Evolutionary conservation across 2,329 filamentous ascomycete species (phyloP).

Genomic region (Septoria linicola): DNA sequence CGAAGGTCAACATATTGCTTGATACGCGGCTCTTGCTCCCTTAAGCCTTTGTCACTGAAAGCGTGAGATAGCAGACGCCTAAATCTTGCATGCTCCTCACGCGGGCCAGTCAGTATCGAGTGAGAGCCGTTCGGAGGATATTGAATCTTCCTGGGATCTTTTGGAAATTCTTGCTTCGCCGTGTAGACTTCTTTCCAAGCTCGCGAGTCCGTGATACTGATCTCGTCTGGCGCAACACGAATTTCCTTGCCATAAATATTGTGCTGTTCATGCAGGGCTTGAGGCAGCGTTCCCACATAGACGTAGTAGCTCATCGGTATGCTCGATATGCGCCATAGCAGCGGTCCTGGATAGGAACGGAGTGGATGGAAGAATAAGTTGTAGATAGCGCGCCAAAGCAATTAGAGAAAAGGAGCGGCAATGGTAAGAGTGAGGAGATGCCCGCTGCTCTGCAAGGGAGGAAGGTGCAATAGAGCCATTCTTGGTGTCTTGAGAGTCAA

Average conservation of each 20-base stretch:
- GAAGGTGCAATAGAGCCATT: background rate
- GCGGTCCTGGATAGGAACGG: slow-evolving; percentile 41
- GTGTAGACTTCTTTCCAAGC: slow-evolving; percentile 48
- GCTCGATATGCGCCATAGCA: slow-evolving; percentile 19
- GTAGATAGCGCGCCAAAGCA: slow-evolving; percentile 34
- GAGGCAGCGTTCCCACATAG: slow-evolving; percentile 13
- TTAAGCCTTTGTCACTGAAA: slow-evolving; percentile 36
- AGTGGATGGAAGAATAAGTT: slow-evolving; percentile 47
- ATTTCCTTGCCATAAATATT: slow-evolving; percentile 45
- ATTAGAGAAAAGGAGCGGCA: slow-evolving; percentile 1
- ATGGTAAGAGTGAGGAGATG: slow-evolving; percentile 4
- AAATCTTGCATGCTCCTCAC: slow-evolving; percentile 17
- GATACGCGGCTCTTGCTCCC: slow-evolving; percentile 41
- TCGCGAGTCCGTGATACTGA: slow-evolving; percentile 44
- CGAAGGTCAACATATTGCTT: slow-evolving; percentile 43
- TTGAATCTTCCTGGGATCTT: slow-evolving; percentile 21
- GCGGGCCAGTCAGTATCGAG: slow-evolving; percentile 17
- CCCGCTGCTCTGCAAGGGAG: background rate
- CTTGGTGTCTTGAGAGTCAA: too few species aligned
- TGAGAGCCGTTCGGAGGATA: slow-evolving; percentile 35
- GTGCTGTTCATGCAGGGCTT: slow-evolving; percentile 33
- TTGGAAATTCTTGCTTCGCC: slow-evolving; percentile 21
- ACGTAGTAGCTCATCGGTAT: slow-evolving; percentile 16
- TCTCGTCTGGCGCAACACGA: slow-evolving; percentile 48
- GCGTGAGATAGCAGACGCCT: slow-evolving; percentile 22